A percentile compares a stretch with the other conserved stretches of the same genome.
Conservation (phyloP, 2,329 filamentous ascomycete species). For the Penicillium sp. region DNA sequence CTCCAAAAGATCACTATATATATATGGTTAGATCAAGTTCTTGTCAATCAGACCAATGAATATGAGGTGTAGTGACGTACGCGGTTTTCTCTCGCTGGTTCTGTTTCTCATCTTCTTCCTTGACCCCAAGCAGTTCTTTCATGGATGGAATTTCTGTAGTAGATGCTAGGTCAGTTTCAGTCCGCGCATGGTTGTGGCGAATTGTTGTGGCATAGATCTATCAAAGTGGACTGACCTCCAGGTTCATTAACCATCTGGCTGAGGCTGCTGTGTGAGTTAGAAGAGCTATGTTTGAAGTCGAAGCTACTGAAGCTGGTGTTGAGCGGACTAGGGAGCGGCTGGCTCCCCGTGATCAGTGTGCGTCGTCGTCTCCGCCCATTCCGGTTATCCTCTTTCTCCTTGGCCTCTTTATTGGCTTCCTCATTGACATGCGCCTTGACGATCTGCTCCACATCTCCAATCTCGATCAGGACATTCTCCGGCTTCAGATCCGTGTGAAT, state of each 20-base stretch:
- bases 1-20: slow-evolving; percentile 75
- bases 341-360: slow-evolving; percentile 94
- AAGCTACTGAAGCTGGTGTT: slow-evolving; percentile 84
- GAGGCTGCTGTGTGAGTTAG: slow-evolving; percentile 69
- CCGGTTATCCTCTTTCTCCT: slow-evolving; percentile 88
- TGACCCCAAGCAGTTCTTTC: slow-evolving; percentile 52
- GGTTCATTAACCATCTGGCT: slow-evolving; percentile 77
- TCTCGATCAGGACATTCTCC: slow-evolving; percentile 97
- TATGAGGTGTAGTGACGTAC: slow-evolving; percentile 56
- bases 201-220: slow-evolving; percentile 17
- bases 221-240: slow-evolving; percentile 54
- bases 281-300: slow-evolving; percentile 62
- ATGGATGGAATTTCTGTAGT: slow-evolving; percentile 54
- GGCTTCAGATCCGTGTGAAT: slow-evolving; percentile 98
- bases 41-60: not conserved
- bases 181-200: slow-evolving; percentile 22
- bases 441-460: slow-evolving; percentile 97
- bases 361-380: slow-evolving; percentile 86
- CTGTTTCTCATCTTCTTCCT: slow-evolving; percentile 64
- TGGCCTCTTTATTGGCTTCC: slow-evolving; percentile 61
- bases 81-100: slow-evolving; percentile 89
- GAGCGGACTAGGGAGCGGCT: slow-evolving; percentile 89
- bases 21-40: slow-evolving; percentile 10
- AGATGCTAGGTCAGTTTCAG: slow-evolving; percentile 42
- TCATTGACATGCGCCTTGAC: slow-evolving; percentile 94